Conservation (phyloP, 805 yeast genomes). For the Dipodascus albidus region DNA sequence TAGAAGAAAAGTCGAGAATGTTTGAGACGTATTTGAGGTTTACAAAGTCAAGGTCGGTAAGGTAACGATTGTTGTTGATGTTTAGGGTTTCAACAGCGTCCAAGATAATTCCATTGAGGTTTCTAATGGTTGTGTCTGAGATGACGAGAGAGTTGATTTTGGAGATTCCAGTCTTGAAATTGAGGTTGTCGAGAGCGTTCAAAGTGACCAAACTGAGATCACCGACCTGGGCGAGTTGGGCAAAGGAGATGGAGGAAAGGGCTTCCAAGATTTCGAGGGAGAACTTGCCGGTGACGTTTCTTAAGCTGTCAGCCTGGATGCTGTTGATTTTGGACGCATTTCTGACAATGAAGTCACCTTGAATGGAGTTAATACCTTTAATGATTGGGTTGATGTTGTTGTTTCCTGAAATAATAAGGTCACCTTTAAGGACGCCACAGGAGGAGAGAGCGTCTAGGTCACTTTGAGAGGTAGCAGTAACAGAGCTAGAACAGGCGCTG, state of each 20-base stretch:
- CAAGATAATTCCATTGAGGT: slow-evolving; percentile 29
- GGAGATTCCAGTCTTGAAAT: slow-evolving; percentile 60
- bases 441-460: slow-evolving; percentile 63
- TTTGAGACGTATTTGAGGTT: slow-evolving; percentile 64
- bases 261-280: slow-evolving; percentile 51
- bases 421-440: slow-evolving; percentile 77
- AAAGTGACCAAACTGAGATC: slow-evolving; percentile 62
- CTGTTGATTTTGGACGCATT: slow-evolving; percentile 53
- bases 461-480: slow-evolving; percentile 1
- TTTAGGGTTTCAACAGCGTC: slow-evolving; percentile 30
- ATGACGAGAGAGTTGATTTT: slow-evolving; percentile 54
- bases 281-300: slow-evolving; percentile 63
- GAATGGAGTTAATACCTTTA: slow-evolving; percentile 63
- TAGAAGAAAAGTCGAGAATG: slow-evolving; percentile 69
- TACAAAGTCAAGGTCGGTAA: slow-evolving; percentile 46
- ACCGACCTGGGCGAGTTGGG: slow-evolving; percentile 73
- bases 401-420: slow-evolving; percentile 56
- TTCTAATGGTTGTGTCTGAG: slow-evolving; percentile 30
- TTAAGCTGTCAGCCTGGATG: slow-evolving; percentile 70
- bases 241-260: slow-evolving; percentile 59
- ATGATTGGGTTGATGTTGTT: slow-evolving; percentile 38
- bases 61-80: slow-evolving; percentile 83
- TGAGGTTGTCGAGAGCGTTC: slow-evolving; percentile 66
- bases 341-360: slow-evolving; percentile 60
- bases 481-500: slow-evolving; percentile 2